Evolutionary conservation across 805 yeast genomes (phyloP), one percentile per base, ranked within the genome.

Genomic region (Kregervanrija delftensis): DNA sequence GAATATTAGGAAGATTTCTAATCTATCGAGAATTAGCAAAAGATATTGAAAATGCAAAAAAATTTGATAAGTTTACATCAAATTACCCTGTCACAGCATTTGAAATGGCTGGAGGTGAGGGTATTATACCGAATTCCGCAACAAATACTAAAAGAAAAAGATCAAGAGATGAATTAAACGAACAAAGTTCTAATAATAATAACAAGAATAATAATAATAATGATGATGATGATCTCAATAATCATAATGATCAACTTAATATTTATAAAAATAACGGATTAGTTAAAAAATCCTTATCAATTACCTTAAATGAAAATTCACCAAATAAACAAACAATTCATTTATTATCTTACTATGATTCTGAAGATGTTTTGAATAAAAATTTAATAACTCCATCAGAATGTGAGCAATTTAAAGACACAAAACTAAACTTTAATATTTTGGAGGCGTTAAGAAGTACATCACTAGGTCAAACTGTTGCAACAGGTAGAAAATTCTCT

Each of bases 1-100:
- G 97, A 40, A 88, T 90, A 35, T 71, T 88, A 28, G 96, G 96
- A 5, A 72, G 93, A 47, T 90, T 90, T 55, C 67, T 90, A 32
- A 81, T 90, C 10, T 90, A 90, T 62, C 75, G 95, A 28, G 95
- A 89, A 59, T 60, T 78, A 33, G 77, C 75, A 49, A 66, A 67
- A 35, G 28, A 15, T 12, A 13, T 32, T 17, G 31, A 8, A 14
- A 39, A 30, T 30, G 15, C n/a, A 14, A 71, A 44, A 76, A 71
- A 44, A 67, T 63, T 45, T 60, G 14, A 13, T 5, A 13, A 35
- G n/a, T 16, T 37, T 34, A 3, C 13, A 3, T 35, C 39, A 5
- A 15, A 12, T 35, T 39, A 16, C n/a, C 50, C 49, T 4, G 40
- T 41, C 40, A 34, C 53, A 2, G 51, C 54, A 13, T 47, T 34